Evolutionary conservation across 179 eudicot species (phyloP), one percentile per base, ranked within the genome.

Genomic region (Patellifolia procumbens): DNA sequence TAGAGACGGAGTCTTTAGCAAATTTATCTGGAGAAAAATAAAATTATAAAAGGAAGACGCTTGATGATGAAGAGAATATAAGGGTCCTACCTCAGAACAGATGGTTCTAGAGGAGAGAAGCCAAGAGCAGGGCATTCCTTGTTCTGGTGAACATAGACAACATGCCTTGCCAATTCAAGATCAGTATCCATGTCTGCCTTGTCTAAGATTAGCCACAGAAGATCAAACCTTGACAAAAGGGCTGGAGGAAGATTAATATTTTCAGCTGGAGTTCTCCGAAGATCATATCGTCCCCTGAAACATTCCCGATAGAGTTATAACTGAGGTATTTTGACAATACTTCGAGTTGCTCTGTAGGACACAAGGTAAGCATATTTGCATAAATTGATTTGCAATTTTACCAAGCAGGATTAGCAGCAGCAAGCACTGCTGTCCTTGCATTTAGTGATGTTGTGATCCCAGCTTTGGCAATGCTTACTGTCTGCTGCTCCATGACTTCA

Each of bases 381-480:
- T 9, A 17, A 46, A 19, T 9, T 49, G 29, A 28, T 45, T 37
- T 32, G 29, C 6, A 48, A 31, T 8, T 28, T 81, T 76, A 95
- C 99, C 99, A 95, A 62, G 99, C 99, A 59, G 99, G 99, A 87
- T 95, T 95, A 74, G 99, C 99, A 76, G 99, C 99, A 83, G 99
- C 99, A 72, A 95, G 98, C 74, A 95, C 93, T 61, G 99, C 99
- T 65, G 99, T 91, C 79, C 99, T 89, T 67, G 99, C 99, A 83
- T 93, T 95, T 48, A 95, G 82, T 77, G 99, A 95, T 63, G 99
- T 95, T 32, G 99, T 95, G 76, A 95, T 95, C 63, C 99, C 99
- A 78, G 99, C 99, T 87, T 95, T 95, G 43, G 99, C 99, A 78
- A 95, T 93, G 88, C 99, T 95, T 73, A 95, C 99, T 34, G 99